Conservation (phyloP, 768 basidiomycete species). For the Mycena rebaudengoi region DNA sequence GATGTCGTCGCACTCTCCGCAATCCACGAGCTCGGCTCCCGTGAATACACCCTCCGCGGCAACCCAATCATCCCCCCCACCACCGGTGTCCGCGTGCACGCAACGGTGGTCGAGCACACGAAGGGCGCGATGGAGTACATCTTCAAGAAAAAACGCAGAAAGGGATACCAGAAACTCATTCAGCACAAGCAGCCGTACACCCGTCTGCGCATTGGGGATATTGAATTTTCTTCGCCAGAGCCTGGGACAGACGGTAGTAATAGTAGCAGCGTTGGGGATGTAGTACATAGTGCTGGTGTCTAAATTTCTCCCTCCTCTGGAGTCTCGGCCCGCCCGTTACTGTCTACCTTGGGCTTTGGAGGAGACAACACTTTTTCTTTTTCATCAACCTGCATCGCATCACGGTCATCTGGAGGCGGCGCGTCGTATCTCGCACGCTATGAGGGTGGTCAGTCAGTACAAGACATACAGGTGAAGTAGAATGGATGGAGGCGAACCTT, state of each 20-base stretch:
- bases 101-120: slow-evolving; percentile 97
- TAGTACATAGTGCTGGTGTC: slow-evolving; percentile 27
- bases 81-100: slow-evolving; percentile 73
- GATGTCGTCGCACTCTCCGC: slow-evolving; percentile 84
- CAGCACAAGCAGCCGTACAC: slow-evolving; percentile 95
- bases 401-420: slow-evolving; percentile 33
- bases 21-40: slow-evolving; percentile 94
- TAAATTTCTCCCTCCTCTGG: slow-evolving; percentile 92
- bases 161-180: slow-evolving; percentile 96
- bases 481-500: slow-evolving; percentile 57
- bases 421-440: slow-evolving; percentile 65
- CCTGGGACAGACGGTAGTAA: not conserved
- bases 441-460: slow-evolving; percentile 30
- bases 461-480: not conserved
- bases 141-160: slow-evolving; percentile 98
- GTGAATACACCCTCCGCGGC: slow-evolving; percentile 91
- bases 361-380: slow-evolving; percentile 48
- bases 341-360: slow-evolving; percentile 20
- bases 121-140: slow-evolving; percentile 92
- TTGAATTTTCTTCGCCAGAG: slow-evolving; percentile 49
- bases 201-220: slow-evolving; percentile 89
- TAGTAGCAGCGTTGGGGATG: slow-evolving; percentile 11
- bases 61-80: slow-evolving; percentile 72
- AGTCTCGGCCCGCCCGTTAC: slow-evolving; percentile 70
- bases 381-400: slow-evolving; percentile 53